Percentiles rank a stretch among this genome's conserved stretches.
Conservation (phyloP, 148 eudicot species). For the Arbutus unedo region DNA sequence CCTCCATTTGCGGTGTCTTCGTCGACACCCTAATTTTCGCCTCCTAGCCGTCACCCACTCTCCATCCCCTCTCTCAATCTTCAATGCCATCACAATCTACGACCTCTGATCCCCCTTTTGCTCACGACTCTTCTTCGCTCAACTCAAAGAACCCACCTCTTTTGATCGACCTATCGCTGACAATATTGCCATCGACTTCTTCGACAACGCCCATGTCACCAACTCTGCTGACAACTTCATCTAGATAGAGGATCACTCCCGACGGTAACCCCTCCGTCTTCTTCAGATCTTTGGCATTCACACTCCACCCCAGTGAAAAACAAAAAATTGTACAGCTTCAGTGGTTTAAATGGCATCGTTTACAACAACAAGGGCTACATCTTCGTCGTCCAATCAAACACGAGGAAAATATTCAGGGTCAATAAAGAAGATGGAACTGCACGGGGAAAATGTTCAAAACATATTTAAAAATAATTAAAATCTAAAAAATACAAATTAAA, state of each 20-base stretch:
- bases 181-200: constrained; percentile 60
- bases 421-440: constrained; percentile 57
- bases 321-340: constrained; percentile 29
- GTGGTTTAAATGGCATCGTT: constrained; percentile 70
- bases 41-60: constrained; percentile 61
- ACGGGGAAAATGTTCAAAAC: neutral
- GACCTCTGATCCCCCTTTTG: constrained; percentile 34
- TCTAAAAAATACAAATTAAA: no score
- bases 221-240: constrained; percentile 61
- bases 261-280: constrained; percentile 48
- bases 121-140: constrained; percentile 51
- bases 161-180: constrained; percentile 36
- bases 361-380: constrained; percentile 56
- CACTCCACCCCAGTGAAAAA: constrained; percentile 31
- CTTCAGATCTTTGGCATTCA: constrained; percentile 49
- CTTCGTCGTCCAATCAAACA: constrained; percentile 66
- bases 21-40: constrained; percentile 50
- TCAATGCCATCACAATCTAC: constrained; percentile 60
- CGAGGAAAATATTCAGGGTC: constrained; percentile 75
- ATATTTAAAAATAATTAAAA: no score
- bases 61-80: constrained; percentile 23
- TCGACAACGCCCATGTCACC: constrained; percentile 82
- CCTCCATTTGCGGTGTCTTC: constrained; percentile 60
- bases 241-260: constrained; percentile 53
- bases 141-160: constrained; percentile 28